Evolutionary conservation across 108 stramenopile genomes (phyloP).

Genomic region (Nannochloropsis oceanica): DNA sequence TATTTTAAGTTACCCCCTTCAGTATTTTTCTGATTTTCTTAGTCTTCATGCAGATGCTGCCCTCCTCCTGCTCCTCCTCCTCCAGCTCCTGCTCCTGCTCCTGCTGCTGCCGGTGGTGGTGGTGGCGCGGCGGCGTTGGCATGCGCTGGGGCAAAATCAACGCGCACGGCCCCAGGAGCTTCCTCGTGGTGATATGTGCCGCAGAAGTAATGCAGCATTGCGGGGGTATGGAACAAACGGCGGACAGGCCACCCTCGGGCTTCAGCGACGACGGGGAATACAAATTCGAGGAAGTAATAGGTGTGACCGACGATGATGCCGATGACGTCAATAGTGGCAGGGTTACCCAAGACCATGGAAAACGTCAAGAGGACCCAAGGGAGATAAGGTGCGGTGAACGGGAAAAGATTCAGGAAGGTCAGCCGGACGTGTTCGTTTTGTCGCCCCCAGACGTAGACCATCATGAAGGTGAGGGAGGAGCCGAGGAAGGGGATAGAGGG

Average conservation of each 20-base stretch:
- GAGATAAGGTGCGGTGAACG: constrained; percentile 85
- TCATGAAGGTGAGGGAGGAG: constrained; percentile 86
- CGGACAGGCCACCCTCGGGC: constrained; percentile 60
- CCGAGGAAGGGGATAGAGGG: constrained; percentile 64
- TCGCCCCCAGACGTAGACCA: constrained; percentile 84
- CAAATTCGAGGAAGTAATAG: constrained; percentile 91
- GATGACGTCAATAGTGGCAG: constrained; percentile 59
- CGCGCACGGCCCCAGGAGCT: background rate
- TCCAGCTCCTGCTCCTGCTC: too few relatives aligned
- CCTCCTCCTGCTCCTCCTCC: background rate
- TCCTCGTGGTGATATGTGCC: background rate
- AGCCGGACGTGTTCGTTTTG: constrained; percentile 52
- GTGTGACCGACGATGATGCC: constrained; percentile 90
- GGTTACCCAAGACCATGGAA: constrained; percentile 60
- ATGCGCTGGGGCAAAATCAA: background rate
- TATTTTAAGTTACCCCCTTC: too few relatives aligned
- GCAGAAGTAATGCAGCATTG: constrained; percentile 9
- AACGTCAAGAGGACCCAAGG: constrained; percentile 89
- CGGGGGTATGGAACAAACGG: constrained; percentile 6
- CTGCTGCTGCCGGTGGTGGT: background rate
- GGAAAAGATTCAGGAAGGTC: constrained; percentile 78
- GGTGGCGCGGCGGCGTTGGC: background rate
- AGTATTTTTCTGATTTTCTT: background rate
- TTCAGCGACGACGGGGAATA: constrained; percentile 77
- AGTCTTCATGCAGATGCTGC: background rate